Base-by-base conservation (phyloP, 371 early-diverging fungal species). In the Nematocida sp. region DNA sequence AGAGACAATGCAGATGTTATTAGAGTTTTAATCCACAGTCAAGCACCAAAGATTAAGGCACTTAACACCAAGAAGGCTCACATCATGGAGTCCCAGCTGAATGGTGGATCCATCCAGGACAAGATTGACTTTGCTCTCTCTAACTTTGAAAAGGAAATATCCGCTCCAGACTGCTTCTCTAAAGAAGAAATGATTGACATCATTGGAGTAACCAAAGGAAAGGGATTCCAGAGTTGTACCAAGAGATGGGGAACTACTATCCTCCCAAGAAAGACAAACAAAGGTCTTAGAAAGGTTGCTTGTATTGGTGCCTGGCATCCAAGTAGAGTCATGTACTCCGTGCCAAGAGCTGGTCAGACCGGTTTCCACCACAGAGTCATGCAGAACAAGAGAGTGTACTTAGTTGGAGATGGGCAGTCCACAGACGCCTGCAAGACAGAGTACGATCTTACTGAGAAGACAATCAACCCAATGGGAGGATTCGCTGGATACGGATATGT, bases 241-340 rank as follows among this genome's bases (percentile, higher is more conserved):
- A 92, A 92, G 87, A 95, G 99, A 92, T 98, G 96, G 96, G 99
- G 99, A 86, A 94, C 95, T 89, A 96, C 94, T 91, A 98, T 95
- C 91, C 92, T 96, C 84, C 99, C 97, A 76, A 92, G 97, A 89
- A 98, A 98, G 93, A 96, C 97, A 62, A 96, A 96, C 90, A 93
- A 93, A 89, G 99, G 99, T 93, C 91, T 94, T 84, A 93, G 99
- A 88, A 98, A 98, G 93, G 97, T 98, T 84, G 99, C 97, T 86
- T 98, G 99, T 92, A 97, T 98, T 88, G 99, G 99, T 89, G 97
- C 99, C 82, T 98, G 99, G 99, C 99, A 98, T 91, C 99, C 99
- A 88, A 90, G 92, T 87, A 92, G 95, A 84, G 99, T 98, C 89
- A 94, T 95, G 95, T 95, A 81, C 92, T 93, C 97, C 72, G 97